Base-by-base conservation (phyloP, 1,139 yeast genomes). In the Taphrina populina region DNA sequence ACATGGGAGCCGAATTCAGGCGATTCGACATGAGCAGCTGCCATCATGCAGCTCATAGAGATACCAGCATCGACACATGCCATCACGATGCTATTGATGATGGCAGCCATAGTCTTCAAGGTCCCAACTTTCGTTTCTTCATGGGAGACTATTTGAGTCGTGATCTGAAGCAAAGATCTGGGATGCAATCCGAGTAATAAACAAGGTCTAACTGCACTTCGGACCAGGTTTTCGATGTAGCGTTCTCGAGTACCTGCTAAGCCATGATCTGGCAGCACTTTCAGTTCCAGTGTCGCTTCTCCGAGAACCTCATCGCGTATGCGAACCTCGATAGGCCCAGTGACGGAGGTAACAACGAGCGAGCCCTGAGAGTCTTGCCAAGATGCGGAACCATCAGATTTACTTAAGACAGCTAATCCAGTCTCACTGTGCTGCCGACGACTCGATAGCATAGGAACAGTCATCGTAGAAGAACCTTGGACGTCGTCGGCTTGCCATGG, bases 271-370 rank as follows among this genome's bases (percentile, higher is more conserved):
- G 97, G 96, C 51, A 90, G 74, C 2, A 90, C 81, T 21, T 81
- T 78, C n/a, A 92, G 77, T 68, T 88, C 96, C 35, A 92, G 69
- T 23, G 88, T 81, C 15, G 92, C 83, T 49, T 77, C 75, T 21
- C 85, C 83, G 5, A 97, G 95, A 37, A 83, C 70, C 67, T 92
- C 98, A 67, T 88, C 95, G 63, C 94, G 78, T 17, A 79, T 70
- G 68, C 84, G 84, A 8, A 90, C 86, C 65, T 90, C 97, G 45
- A 90, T 77, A 0, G 98, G 98, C 0, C 98, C 98, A 0, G 90
- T 78, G 0, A 90, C 90, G n/a, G 54, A 49, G 13, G 54, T 29
- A n/a, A 0, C 95, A 81, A 39, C 84, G 81, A 2, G 88, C 69
- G 5, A 85, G 81, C 39, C 45, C 10, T 11, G n/a, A 2, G 10